Evolutionary conservation across 1,284 basidiomycete genomes (phyloP).

Genomic region (Microbotryum lychnidis-dioicae): DNA sequence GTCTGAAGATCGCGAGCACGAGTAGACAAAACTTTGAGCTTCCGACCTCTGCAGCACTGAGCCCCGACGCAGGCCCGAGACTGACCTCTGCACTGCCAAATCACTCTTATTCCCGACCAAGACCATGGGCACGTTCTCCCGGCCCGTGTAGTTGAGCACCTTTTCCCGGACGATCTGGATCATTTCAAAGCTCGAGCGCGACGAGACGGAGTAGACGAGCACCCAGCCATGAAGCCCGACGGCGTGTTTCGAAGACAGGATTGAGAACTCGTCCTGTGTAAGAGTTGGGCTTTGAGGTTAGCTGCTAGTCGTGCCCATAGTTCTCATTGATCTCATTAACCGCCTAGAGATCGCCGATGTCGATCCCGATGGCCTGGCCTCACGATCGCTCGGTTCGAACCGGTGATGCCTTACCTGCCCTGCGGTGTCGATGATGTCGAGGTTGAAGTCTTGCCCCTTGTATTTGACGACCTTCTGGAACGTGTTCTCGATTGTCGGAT

Average conservation of each 20-base stretch:
- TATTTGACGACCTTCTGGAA: conserved; percentile 72
- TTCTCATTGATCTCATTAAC: neutral
- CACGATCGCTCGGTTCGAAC: too few species aligned
- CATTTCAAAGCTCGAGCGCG: conserved; percentile 90
- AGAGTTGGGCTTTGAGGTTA: neutral
- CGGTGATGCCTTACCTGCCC: conserved; percentile 51
- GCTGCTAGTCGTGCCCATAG: neutral
- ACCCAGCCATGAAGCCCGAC: conserved; percentile 50
- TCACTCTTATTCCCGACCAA: conserved; percentile 95
- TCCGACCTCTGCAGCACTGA: neutral
- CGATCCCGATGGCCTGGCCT: neutral
- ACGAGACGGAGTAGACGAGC: conserved; percentile 90
- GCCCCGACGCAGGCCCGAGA: neutral
- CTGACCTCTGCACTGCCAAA: conserved; percentile 59
- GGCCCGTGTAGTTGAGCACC: conserved; percentile 88
- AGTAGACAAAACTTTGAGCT: conserved; percentile 18
- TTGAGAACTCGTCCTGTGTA: conserved; percentile 75
- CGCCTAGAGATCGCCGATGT: too few species aligned
- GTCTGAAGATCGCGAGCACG: conserved; percentile 45
- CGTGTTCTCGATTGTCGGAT: conserved; percentile 88
- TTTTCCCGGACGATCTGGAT: conserved; percentile 93
- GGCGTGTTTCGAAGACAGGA: conserved; percentile 42
- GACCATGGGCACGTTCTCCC: conserved; percentile 84
- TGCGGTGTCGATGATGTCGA: conserved; percentile 98
- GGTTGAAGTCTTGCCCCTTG: conserved; percentile 78